These are phyloP conservation scores for Talaromyces borbonicus DNA, from an alignment of 495 filamentous ascomycete genomes.

Conservation along the genomic window DNA sequence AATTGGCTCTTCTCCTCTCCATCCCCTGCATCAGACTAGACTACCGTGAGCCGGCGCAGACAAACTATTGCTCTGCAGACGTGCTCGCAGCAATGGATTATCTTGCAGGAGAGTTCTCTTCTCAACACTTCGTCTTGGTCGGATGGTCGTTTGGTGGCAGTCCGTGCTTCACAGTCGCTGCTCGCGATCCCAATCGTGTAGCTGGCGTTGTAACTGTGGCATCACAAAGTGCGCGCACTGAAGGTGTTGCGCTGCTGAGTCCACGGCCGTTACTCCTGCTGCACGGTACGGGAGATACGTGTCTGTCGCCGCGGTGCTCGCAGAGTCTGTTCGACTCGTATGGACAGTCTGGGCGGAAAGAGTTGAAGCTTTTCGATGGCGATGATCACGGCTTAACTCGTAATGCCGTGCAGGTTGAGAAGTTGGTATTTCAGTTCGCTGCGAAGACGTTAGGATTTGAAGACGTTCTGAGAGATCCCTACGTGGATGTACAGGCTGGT, in stretches of 20 bases:
- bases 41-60: slow-evolving; percentile 30
- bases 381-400: slow-evolving; percentile 33
- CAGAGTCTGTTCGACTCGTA: slow-evolving; percentile 29
- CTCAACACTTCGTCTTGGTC: slow-evolving; percentile 28
- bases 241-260: slow-evolving; percentile 65
- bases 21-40: slow-evolving; percentile 33
- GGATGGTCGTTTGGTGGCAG: slow-evolving; percentile 39
- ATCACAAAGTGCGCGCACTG: slow-evolving; percentile 61
- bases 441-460: slow-evolving; percentile 16
- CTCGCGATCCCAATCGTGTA: slow-evolving; percentile 19
- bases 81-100: slow-evolving; percentile 27
- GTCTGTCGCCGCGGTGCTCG: slow-evolving; percentile 20
- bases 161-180: slow-evolving; percentile 27
- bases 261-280: slow-evolving; percentile 27
- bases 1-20: slow-evolving; percentile 26
- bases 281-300: slow-evolving; percentile 29
- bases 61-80: slow-evolving; percentile 25
- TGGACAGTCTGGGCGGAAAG: slow-evolving; percentile 18
- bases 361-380: slow-evolving; percentile 29
- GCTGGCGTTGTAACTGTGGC: slow-evolving; percentile 28
- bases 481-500: slow-evolving; percentile 21
- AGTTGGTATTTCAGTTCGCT: slow-evolving; percentile 27
- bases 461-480: slow-evolving; percentile 15
- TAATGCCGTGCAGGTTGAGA: slow-evolving; percentile 24
- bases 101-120: slow-evolving; percentile 20